Conservation (phyloP, 2,329 filamentous ascomycete genomes). For the Niveomyces coronatus region DNA sequence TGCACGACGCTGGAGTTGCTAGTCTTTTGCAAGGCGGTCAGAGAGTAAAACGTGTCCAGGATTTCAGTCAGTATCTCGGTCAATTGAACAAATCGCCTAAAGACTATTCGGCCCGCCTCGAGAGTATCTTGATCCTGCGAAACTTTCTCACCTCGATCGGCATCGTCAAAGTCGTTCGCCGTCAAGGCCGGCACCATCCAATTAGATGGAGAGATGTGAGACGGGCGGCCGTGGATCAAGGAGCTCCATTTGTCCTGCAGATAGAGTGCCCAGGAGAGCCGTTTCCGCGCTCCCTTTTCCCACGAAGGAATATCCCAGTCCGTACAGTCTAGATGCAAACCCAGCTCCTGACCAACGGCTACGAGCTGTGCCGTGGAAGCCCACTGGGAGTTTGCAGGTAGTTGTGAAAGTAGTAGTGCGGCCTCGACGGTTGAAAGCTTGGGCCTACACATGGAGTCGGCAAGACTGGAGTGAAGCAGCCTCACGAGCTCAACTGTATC, state of each 20-base stretch:
- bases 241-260: constrained; percentile 93
- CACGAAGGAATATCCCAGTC: constrained; percentile 79
- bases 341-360: constrained; percentile 77
- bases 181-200: constrained; percentile 67
- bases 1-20: constrained; percentile 55
- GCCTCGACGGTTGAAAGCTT: constrained; percentile 76
- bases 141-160: constrained; percentile 53
- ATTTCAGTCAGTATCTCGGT: constrained; percentile 70
- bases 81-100: constrained; percentile 65
- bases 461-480: constrained; percentile 61
- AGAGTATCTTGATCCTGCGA: constrained; percentile 53
- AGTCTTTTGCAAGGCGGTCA: constrained; percentile 63
- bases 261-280: constrained; percentile 82
- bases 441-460: constrained; percentile 68
- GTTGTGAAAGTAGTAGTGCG: constrained; percentile 62
- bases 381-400: constrained; percentile 70
- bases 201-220: constrained; percentile 57
- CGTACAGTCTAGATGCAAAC: constrained; percentile 78
- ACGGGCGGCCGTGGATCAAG: constrained; percentile 74
- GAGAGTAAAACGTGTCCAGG: constrained; percentile 72
- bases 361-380: constrained; percentile 79
- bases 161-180: constrained; percentile 61
- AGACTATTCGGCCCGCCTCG: constrained; percentile 58
- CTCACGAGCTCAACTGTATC: constrained; percentile 65
- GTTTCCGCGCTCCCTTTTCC: constrained; percentile 76